These are phyloP conservation scores for Gamsiella multidivaricata DNA, from an alignment of 192 early-diverging fungal species.

Conservation along the genomic window DNA sequence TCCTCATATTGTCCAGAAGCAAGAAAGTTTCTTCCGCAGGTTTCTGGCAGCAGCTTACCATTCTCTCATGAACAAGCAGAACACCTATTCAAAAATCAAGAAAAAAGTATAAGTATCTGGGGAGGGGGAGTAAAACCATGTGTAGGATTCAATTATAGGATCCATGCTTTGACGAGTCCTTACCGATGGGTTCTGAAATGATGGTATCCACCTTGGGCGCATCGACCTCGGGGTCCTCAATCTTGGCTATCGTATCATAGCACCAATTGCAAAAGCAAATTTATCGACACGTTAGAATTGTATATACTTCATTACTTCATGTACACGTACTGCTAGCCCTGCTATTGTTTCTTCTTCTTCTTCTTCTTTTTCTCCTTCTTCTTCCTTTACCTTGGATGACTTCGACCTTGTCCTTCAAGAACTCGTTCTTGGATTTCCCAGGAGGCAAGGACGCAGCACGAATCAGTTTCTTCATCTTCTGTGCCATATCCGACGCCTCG, in stretches of 20 bases:
- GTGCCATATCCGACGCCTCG: slow-evolving; percentile 95
- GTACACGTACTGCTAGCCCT: too few relatives aligned
- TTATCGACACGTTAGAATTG: too few relatives aligned
- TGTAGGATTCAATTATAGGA: too few relatives aligned
- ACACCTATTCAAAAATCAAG: slow-evolving; percentile 64
- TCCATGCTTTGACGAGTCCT: background rate
- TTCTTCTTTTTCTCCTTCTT: background rate
- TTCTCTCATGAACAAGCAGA: slow-evolving; percentile 95
- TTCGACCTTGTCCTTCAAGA: slow-evolving; percentile 80
- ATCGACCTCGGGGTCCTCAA: slow-evolving; percentile 80
- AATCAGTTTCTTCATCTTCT: slow-evolving; percentile 88
- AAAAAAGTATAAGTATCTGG: background rate
- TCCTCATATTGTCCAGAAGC: too few relatives aligned
- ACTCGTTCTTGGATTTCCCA: slow-evolving; percentile 72
- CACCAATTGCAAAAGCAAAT: too few relatives aligned
- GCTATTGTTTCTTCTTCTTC: background rate
- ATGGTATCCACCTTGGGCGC: slow-evolving; percentile 92
- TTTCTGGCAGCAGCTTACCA: slow-evolving; percentile 67
- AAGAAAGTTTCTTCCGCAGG: background rate
- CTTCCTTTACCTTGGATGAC: slow-evolving; percentile 84
- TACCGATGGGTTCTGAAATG: slow-evolving; percentile 94
- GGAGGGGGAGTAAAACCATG: too few relatives aligned
- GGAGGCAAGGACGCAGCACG: slow-evolving; percentile 67
- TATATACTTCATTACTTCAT: background rate
- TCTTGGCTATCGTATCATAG: slow-evolving; percentile 86